Percentiles rank a stretch among this genome's conserved stretches.
Evolutionary conservation across 805 yeast species (phyloP).

Genomic region (Pichia cabralensis): DNA sequence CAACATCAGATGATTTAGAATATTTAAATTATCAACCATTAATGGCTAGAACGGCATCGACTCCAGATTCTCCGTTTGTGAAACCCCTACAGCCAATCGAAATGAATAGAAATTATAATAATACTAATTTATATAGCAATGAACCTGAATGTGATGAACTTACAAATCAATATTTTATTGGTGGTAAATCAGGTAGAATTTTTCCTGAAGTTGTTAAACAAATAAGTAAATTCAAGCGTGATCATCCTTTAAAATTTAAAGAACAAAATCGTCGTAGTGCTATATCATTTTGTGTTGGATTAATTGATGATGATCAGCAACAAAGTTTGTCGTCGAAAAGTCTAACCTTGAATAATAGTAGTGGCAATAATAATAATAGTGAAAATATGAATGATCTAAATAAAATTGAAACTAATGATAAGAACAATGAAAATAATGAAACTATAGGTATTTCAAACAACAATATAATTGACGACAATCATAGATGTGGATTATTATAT

Average conservation of each 20-base stretch:
- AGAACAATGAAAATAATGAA: constrained; percentile 5
- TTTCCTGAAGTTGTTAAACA: constrained; percentile 53
- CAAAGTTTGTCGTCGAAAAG: too few species aligned
- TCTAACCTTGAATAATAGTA: not conserved
- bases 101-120: constrained; percentile 3
- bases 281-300: constrained; percentile 40
- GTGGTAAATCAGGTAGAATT: constrained; percentile 32
- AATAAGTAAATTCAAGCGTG: constrained; percentile 29
- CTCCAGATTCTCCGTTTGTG: constrained; percentile 1
- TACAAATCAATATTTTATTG: constrained; percentile 62
- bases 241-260: constrained; percentile 32
- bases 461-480: too few species aligned
- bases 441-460: too few species aligned
- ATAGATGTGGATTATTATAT: constrained; percentile 34
- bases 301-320: constrained; percentile 25
- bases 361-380: not conserved
- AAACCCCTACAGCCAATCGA: constrained; percentile 6
- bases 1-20: constrained; percentile 22
- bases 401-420: not conserved
- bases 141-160: constrained; percentile 41
- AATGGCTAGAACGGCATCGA: too few species aligned
- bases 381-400: not conserved
- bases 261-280: constrained; percentile 27
- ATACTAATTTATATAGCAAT: constrained; percentile 3
- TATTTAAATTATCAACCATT: constrained; percentile 19